These are phyloP conservation scores for Ceratobasidium sp. DNA, from an alignment of 1,284 basidiomycete genomes.

Conservation along the genomic window DNA sequence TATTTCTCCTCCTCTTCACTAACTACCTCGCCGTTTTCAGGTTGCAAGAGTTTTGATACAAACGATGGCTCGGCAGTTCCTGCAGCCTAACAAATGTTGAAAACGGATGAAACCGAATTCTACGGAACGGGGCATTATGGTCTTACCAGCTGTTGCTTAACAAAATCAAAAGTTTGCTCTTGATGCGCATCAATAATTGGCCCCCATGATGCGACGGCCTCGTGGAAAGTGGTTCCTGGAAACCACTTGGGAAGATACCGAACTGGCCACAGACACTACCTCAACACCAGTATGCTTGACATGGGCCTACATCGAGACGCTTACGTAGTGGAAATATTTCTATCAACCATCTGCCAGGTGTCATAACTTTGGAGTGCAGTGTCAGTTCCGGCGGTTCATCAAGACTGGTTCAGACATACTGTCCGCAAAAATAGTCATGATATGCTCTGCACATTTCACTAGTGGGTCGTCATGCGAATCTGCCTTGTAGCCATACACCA, in stretches of 20 bases:
- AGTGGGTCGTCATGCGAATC: not conserved
- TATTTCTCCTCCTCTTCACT: not conserved
- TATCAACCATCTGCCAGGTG: slow-evolving; percentile 7
- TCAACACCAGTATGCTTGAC: no score
- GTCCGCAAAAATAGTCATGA: not conserved
- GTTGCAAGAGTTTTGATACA: slow-evolving; percentile 1
- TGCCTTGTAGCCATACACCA: slow-evolving; percentile 3
- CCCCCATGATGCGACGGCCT: slow-evolving; percentile 42
- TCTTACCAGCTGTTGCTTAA: slow-evolving; percentile 45
- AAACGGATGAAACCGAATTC: no score
- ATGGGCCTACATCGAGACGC: no score
- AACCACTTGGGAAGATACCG: not conserved
- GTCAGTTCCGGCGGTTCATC: no score
- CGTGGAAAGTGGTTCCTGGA: not conserved
- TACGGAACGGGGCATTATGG: no score
- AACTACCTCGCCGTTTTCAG: not conserved
- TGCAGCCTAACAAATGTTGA: slow-evolving; percentile 1
- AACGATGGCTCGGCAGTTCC: slow-evolving; percentile 8
- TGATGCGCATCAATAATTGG: slow-evolving; percentile 43
- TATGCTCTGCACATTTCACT: not conserved
- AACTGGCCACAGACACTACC: no score
- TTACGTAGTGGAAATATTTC: slow-evolving; percentile 11
- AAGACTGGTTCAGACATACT: no score
- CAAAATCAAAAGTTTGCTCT: slow-evolving; percentile 45
- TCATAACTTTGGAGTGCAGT: no score